Evolutionary conservation across 148 eudicot genomes (phyloP), one percentile per base, ranked within the genome.

Genomic region (Spergularia bocconei): DNA sequence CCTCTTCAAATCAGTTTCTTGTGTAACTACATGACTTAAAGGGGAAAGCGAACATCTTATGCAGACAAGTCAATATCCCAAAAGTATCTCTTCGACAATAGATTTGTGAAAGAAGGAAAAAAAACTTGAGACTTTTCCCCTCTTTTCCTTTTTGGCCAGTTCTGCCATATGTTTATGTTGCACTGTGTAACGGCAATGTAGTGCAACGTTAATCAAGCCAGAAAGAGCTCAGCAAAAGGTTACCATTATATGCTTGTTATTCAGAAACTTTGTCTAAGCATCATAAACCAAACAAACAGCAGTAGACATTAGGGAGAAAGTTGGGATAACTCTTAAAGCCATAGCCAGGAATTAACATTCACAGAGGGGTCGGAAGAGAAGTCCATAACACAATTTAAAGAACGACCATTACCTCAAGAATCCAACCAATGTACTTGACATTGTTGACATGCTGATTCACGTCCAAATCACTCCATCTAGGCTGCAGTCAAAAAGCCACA

Each of bases 361-460:
- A 48, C 15, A 21, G 44, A 25, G 16, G 16, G 39, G 17, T 38
- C 36, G 4, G 33, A 38, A 14, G 25, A 10, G 57, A 71, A 20
- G 41, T 23, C 11, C 5, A 13, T 39, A 29, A 54, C 50, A 20
- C 13, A 41, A 0, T 1, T 15, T 14, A 61, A n/a, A 73, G 51
- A 57, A 17, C n/a, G 53, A 76, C 39, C 2, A 19, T 78, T 88
- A 95, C 97, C 99, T 95, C 99, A 74, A 95, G 97, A 80, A 92
- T 87, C 97, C 97, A 95, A n/a, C 89, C 92, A 74, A 95, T 79
- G 80, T 95, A 95, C 76, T 95, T 95, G 71, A 95, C 97, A 87
- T 95, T 92, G 84, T 95, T 95, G 72, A 95, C 99, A 84, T 95
- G 99, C 86, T 88, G 97, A 78, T 95, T 95, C 72, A 95, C 86